Percentiles rank a stretch among this genome's conserved stretches.
These are phyloP conservation scores for Dryas integrifolia DNA, from an alignment of 331 rosid species.

Conservation along the genomic window DNA sequence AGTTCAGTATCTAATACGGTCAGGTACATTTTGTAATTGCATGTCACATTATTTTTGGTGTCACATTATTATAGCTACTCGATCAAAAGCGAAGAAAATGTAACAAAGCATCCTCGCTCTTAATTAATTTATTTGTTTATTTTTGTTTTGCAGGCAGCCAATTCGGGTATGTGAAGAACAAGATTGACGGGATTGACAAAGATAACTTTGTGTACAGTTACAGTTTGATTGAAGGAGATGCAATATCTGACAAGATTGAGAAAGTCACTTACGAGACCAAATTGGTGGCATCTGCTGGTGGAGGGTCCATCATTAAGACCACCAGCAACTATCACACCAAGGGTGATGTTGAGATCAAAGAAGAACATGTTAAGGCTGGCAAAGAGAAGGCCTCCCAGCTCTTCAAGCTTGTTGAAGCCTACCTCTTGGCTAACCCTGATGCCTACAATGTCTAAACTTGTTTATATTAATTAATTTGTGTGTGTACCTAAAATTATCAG, in stretches of 20 bases:
- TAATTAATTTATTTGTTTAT: not conserved
- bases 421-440: slow-evolving; percentile 32
- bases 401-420: slow-evolving; percentile 28
- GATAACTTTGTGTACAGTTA: slow-evolving; percentile 33
- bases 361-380: slow-evolving; percentile 30
- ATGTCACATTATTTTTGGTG: too few species aligned
- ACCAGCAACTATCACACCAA: slow-evolving; percentile 11
- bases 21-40: too few species aligned
- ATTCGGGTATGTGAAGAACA: slow-evolving; percentile 41
- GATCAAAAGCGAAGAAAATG: too few species aligned
- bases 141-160: slow-evolving; percentile 19
- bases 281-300: slow-evolving; percentile 40
- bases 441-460: slow-evolving; percentile 17
- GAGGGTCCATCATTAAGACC: slow-evolving; percentile 48
- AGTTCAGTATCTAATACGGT: too few species aligned
- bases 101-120: too few species aligned
- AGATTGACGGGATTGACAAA: slow-evolving; percentile 46
- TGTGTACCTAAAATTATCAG: too few species aligned
- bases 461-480: too few species aligned
- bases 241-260: slow-evolving; percentile 20
- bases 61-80: too few species aligned
- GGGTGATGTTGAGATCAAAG: slow-evolving; percentile 23
- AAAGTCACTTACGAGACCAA: slow-evolving; percentile 42
- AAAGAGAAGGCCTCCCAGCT: slow-evolving; percentile 27
- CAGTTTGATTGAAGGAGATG: slow-evolving; percentile 51